Base-by-base conservation (phyloP, 495 filamentous ascomycete species). In the Mytilinidion resinicola region DNA sequence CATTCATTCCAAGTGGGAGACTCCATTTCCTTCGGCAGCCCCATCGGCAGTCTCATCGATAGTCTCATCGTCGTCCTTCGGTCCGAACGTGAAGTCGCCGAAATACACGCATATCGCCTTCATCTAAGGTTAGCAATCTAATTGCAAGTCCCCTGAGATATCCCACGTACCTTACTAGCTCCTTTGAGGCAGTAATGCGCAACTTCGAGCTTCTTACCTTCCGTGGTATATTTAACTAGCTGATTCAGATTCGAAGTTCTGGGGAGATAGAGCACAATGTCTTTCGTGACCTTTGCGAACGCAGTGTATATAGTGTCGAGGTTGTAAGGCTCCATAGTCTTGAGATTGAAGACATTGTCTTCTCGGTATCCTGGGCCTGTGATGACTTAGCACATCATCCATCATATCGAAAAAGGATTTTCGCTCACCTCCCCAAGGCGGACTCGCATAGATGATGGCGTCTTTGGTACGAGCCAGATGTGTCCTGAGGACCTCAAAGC, bases 161-260 rank as follows among this genome's bases (percentile, higher is more conserved):
- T 11, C 15, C 36, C n/a, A 52, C 42, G 30, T 57, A 76, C 88
- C 74, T 96, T 98, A 70, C 93, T 96, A 3, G 88, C 87, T 9
- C 90, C 89, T 55, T 88, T 78, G 73, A 93, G 85, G 70, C 90
- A 96, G 69, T 98, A 98, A 73, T 98, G 93, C 48, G 89, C 81
- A 25, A 91, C 85, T 17, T 86, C 81, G 8, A 89, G 72, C 67
- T 81, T 82, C 42, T 66, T 61, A 1, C 70, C 78, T 9, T 75
- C 69, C 49, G 81, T 77, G 1, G 78, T 80, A 52, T 85, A 70
- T 60, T 75, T 75, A 3, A 89, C 90, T 38, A 98, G 73, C 68
- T 98, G 95, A 21, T 84, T 80, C 17, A 97, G 61, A 72, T 98
- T 84, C 47, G 89, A 93, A 1, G 86, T 95, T 46, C 93, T 78